Evolutionary conservation across 116 monocot genomes (phyloP), one percentile per base, ranked within the genome.

Genomic region (Iris pallida): DNA sequence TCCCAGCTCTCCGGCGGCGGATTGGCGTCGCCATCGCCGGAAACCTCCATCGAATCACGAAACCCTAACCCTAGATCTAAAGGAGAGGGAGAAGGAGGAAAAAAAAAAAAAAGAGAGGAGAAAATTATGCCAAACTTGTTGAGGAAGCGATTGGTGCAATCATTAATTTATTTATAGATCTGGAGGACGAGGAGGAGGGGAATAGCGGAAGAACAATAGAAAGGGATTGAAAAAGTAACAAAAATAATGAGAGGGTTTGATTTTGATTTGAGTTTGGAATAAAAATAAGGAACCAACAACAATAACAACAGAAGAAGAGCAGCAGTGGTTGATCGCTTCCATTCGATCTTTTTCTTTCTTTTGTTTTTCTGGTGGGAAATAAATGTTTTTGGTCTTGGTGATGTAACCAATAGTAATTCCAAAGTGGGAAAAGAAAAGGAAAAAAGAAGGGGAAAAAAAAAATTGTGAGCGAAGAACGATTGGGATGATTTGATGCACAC

Each of bases 31-130:
- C 74, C 72, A 6, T 67, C 79, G 16, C 53, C 76, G 19, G 63
- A 70, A 71, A 63, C 59, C 58, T 79, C 82, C 87, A 82, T 91
- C 71, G 14, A 19, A 61, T 14, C 66, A 4, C 16, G 16, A 55
- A 67, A 30, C 57, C 73, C 71, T 45, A 75, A 61, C 71, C 75
- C 75, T 76, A 69, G 76, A 78, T 82, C 79, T 1, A 6, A 19
- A 63, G 44, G 43, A 20, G 56, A 19, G 5, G 15, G 7, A 10
- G 1, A 61, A 61, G 2, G 20, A 11, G 0, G 61, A 45, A 61
- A 6, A 45, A 15, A n/a, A n/a, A n/a, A n/a, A n/a, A n/a, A n/a
- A n/a, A n/a, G n/a, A 15, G 7, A 61, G 13, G 47, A 43, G 43
- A 4, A 45, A 70, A 72, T 59, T 70, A 64, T 69, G 47, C n/a